These are phyloP conservation scores for Alternaria incomplexa DNA, from an alignment of 2,329 filamentous ascomycete genomes.

Conservation along the genomic window DNA sequence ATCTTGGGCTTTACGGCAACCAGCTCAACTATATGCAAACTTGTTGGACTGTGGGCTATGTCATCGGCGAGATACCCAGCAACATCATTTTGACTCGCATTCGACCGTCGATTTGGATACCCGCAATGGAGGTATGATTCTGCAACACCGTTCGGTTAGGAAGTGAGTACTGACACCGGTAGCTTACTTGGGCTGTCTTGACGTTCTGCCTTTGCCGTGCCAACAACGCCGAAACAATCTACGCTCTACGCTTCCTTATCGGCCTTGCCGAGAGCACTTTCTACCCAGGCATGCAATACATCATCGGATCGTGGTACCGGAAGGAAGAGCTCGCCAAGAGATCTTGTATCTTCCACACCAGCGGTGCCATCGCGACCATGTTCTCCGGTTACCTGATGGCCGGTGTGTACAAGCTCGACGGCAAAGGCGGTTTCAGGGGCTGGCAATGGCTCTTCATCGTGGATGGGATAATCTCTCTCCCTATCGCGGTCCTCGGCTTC, in stretches of 20 bases:
- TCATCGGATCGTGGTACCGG: conserved; percentile 26
- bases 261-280: conserved; percentile 56
- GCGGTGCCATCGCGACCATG: conserved; percentile 19
- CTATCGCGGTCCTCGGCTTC: conserved; percentile 22
- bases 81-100: conserved; percentile 33
- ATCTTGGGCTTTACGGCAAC: conserved; percentile 28
- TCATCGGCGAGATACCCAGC: conserved; percentile 40
- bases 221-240: conserved; percentile 8
- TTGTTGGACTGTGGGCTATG: conserved; percentile 67
- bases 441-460: conserved; percentile 37
- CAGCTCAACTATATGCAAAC: conserved; percentile 55
- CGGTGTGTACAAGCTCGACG: conserved; percentile 63
- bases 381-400: conserved; percentile 54
- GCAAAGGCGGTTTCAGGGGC: conserved; percentile 59
- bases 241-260: conserved; percentile 21
- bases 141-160: neutral
- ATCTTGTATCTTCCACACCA: conserved; percentile 23
- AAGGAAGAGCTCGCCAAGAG: conserved; percentile 22
- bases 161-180: neutral
- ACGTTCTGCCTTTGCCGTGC: conserved; percentile 9
- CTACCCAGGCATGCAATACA: conserved; percentile 55
- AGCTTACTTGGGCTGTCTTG: conserved; percentile 11
- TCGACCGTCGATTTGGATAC: conserved; percentile 14
- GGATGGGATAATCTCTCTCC: conserved; percentile 25
- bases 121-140: conserved; percentile 11